phyloP scores from a whole-genome alignment of 2,329 filamentous ascomycete genomes.

The Sarocladiaceae sp. region DNA sequence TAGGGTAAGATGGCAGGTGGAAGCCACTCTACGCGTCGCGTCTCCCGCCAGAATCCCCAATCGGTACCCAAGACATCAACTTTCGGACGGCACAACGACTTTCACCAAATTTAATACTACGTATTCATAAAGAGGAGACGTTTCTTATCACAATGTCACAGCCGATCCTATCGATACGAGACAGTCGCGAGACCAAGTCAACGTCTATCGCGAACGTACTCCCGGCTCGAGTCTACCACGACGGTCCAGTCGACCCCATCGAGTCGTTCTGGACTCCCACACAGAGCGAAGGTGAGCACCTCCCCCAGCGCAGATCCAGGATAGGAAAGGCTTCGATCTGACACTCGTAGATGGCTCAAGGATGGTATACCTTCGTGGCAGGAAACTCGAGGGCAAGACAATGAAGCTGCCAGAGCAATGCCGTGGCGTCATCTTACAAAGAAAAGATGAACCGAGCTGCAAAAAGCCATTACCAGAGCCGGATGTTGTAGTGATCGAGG shows the following conservation, averaged over 20 bases:
- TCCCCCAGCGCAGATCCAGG: too few relatives aligned
- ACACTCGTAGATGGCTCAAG: constrained; percentile 39
- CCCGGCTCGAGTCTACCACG: constrained; percentile 73
- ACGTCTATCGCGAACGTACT: constrained; percentile 63
- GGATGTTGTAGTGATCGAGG: constrained; percentile 14
- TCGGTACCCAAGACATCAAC: too few relatives aligned
- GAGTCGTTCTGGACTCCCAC: constrained; percentile 65
- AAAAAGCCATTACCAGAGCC: not conserved
- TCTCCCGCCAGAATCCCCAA: too few relatives aligned
- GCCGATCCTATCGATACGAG: constrained; percentile 35
- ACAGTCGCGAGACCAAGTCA: constrained; percentile 13
- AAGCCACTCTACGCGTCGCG: constrained; percentile 7
- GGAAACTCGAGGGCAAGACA: constrained; percentile 64
- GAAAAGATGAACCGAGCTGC: not conserved
- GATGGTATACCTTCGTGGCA: constrained; percentile 69
- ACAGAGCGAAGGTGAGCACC: constrained; percentile 33
- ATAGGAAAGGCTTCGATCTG: not conserved
- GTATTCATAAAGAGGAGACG: too few relatives aligned
- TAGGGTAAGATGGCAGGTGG: not conserved
- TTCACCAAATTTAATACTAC: too few relatives aligned
- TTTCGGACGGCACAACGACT: too few relatives aligned
- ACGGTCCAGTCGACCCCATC: constrained; percentile 60
- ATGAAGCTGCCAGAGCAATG: constrained; percentile 67
- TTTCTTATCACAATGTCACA: constrained; percentile 28
- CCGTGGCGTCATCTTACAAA: constrained; percentile 50